Percentiles rank a stretch among this genome's conserved stretches.
phyloP scores from a whole-genome alignment of 371 early-diverging fungal species.

The Circinella minor region DNA sequence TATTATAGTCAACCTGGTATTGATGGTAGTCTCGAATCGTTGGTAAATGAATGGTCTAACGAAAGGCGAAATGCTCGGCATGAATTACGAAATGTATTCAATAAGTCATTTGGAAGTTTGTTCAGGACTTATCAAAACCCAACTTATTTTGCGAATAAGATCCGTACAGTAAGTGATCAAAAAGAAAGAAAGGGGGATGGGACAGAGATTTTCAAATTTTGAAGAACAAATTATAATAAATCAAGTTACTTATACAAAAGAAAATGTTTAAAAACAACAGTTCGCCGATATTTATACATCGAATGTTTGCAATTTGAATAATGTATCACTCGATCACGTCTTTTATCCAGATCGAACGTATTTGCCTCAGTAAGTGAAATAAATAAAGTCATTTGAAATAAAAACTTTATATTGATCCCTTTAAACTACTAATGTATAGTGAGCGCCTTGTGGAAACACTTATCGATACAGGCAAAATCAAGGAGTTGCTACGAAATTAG shows the following conservation, averaged over 20 bases:
- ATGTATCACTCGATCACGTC: slow-evolving; percentile 61
- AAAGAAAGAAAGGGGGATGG: too few species aligned
- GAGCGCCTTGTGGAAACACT: slow-evolving; percentile 50
- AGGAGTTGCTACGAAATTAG: slow-evolving; percentile 10
- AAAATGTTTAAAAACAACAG: not conserved
- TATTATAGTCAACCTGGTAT: slow-evolving; percentile 31
- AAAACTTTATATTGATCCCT: too few species aligned
- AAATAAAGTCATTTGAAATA: too few species aligned
- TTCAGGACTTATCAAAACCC: slow-evolving; percentile 71
- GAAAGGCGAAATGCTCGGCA: slow-evolving; percentile 52
- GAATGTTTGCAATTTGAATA: slow-evolving; percentile 58
- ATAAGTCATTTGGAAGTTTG: slow-evolving; percentile 68
- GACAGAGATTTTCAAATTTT: too few species aligned
- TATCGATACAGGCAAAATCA: slow-evolving; percentile 44
- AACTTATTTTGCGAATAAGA: slow-evolving; percentile 69
- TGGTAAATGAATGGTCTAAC: slow-evolving; percentile 54
- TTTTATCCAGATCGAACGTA: slow-evolving; percentile 69
- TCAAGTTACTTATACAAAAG: too few species aligned
- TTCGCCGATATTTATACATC: slow-evolving; percentile 64
- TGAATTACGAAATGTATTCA: slow-evolving; percentile 58
- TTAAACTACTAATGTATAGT: slow-evolving; percentile 21
- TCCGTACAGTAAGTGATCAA: slow-evolving; percentile 37
- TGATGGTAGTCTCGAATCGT: slow-evolving; percentile 30
- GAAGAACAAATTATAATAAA: too few species aligned
- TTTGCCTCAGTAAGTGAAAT: slow-evolving; percentile 61